Base-by-base conservation (phyloP, 257 asterid genomes). In the Apocynum venetum region DNA sequence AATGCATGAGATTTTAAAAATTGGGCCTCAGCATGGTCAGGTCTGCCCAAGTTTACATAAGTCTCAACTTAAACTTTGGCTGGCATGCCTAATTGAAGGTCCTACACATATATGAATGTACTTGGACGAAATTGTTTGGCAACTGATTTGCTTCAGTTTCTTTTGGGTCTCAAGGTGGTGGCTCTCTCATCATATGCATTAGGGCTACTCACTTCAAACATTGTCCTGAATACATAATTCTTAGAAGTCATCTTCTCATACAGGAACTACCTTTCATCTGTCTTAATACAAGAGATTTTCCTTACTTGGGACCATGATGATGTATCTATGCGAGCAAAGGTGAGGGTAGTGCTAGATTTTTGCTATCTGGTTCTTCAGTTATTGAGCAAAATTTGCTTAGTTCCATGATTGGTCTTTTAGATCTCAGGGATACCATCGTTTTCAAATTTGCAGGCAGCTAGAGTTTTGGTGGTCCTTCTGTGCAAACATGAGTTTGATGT, bases 221-320 rank as follows among this genome's bases (percentile, higher is more conserved):
- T 44, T 64, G 5, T 47, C 17, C 20, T 40, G 25, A 15, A 41
- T 4, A 35, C 11, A 35, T 61, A 0, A 48, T 49, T 72, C 67
- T 31, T 14, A 57, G 25, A 59, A 48, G 46, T 69, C 69, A 81
- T 76, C 47, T 80, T 74, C 64, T 74, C 68, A 31, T 75, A 38
- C 93, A 96, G 99, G 91, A 93, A 96, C 84, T 96, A 91, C 84
- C 96, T 96, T 79, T 89, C 99, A 36, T 91, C 99, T 70, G 88
- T 96, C 82, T 94, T 96, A 61, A 91, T 96, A 75, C 99, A 96
- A 93, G 99, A 96, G 89, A 92, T 93, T 83, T 96, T 96, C 86
- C 97, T 96, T 74, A 91, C 99, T 46, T 96, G 97, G 99, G 99
- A 96, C 85, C 99, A 96, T 49, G 99, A 96, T 83, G 99, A 93